Base-by-base conservation (phyloP, 208 protist species). In the Wallacemonas collosoma region DNA sequence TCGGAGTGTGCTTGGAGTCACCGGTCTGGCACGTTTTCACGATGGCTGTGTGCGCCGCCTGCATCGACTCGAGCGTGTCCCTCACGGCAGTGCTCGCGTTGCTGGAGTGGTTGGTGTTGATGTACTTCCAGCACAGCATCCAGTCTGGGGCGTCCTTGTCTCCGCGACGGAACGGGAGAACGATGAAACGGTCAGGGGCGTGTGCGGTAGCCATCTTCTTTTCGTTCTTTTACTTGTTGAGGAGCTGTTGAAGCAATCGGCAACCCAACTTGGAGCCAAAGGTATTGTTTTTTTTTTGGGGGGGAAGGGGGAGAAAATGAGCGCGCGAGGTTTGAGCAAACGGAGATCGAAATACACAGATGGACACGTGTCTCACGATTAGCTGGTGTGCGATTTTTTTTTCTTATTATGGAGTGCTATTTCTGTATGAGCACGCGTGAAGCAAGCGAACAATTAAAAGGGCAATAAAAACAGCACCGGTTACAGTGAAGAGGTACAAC, bases 121-220 rank as follows among this genome's bases (percentile, higher is more conserved):
- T 75, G 74, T 93, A 95, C 57, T 86, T 81, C 9, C 73, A 71
- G 78, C 85, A 91, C 36, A 87, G 38, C 17, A 61, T 75, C 89
- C 92, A 96, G 68, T 93, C 83, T 11, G 89, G 83, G 2, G 76
- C 43, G 56, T 91, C 81, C 57, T 93, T 88, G 44, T 92, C 86
- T 36, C 82, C 83, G 1, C 64, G 70, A 60, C 92, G 89, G 65
- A 90, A 94, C 2, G 91, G 91, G n/a, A 93, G 68, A 17, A 70
- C 65, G 9, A 93, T 72, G 54, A 96, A 91, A 12, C 72, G 77
- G 54, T 96, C 89, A 11, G 84, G 79, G 1, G 64, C 43, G 68
- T 93, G 89, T 26, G n/a, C 72, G 55, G 79, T 60, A 17, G 77
- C 73, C 77, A 82, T 82, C 7, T 8, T 62, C 5, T 6, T 58